phyloP scores from a whole-genome alignment of 352 stramenopile species.

The Globisporangium iwayamae region DNA sequence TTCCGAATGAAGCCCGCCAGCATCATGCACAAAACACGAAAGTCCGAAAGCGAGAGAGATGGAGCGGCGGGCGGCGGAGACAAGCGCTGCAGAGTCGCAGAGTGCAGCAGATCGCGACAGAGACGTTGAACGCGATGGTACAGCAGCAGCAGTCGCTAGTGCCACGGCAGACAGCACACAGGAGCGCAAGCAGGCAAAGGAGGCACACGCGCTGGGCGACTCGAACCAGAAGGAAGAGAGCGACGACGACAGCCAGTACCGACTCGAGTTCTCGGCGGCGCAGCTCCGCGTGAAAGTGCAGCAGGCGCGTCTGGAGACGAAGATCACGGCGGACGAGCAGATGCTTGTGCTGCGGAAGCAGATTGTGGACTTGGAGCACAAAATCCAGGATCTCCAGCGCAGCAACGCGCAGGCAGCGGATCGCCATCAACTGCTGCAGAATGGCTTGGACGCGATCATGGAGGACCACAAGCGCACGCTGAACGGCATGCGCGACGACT shows the following conservation, averaged over 20 bases:
- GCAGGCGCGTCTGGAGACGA: constrained; percentile 51
- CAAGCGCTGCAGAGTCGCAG: background rate
- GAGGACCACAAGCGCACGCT: constrained; percentile 49
- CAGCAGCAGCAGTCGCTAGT: background rate
- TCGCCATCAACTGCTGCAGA: constrained; percentile 31
- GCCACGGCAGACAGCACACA: background rate
- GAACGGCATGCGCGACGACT: constrained; percentile 40
- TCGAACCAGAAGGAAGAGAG: background rate
- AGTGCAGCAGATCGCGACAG: background rate
- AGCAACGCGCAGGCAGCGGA: constrained; percentile 22
- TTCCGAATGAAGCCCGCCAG: constrained; percentile 6
- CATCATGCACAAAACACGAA: background rate
- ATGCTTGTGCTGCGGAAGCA: constrained; percentile 38
- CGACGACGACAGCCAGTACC: constrained; percentile 20
- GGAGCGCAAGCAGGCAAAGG: background rate
- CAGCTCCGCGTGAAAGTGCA: constrained; percentile 52
- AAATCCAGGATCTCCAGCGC: constrained; percentile 15
- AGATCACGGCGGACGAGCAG: constrained; percentile 46
- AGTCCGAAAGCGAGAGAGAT: background rate
- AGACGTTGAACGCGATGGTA: background rate
- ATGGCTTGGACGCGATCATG: constrained; percentile 37
- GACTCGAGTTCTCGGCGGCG: constrained; percentile 32
- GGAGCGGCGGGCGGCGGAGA: background rate
- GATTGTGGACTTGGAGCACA: constrained; percentile 37
- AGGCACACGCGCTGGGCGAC: background rate